Conservation (phyloP, 2,329 filamentous ascomycete species). For the Hymenoscyphus linearis region DNA sequence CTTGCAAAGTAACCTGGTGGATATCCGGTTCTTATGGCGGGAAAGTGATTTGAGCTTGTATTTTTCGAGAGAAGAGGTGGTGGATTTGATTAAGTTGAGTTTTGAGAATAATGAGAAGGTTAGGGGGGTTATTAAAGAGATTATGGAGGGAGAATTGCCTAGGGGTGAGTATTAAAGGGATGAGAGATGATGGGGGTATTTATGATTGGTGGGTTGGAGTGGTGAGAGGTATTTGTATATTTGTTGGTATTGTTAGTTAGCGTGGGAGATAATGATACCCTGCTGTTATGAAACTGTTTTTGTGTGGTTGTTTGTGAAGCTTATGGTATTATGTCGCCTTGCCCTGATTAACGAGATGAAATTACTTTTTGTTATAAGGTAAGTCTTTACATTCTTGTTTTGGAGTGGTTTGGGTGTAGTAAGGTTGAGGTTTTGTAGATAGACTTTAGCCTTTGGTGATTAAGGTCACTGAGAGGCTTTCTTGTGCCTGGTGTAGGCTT, state of each 20-base stretch:
- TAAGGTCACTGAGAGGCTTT: too few species aligned
- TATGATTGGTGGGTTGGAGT: background rate
- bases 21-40: constrained; percentile 58
- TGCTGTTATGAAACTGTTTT: background rate
- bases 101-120: constrained; percentile 57
- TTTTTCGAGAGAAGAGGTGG: constrained; percentile 54
- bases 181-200: background rate
- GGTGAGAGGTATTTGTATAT: background rate
- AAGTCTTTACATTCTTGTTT: too few species aligned
- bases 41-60: constrained; percentile 62
- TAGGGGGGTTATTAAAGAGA: constrained; percentile 53
- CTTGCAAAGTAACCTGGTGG: constrained; percentile 60
- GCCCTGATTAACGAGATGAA: too few species aligned
- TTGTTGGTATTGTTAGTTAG: background rate
- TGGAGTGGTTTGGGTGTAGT: too few species aligned
- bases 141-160: constrained; percentile 46
- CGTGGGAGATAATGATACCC: background rate
- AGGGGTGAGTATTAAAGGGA: constrained; percentile 4
- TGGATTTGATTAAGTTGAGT: constrained; percentile 57
- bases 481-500: too few species aligned
- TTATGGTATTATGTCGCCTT: too few species aligned
- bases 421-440: too few species aligned
- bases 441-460: too few species aligned
- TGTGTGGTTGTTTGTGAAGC: background rate
- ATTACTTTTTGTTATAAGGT: too few species aligned